Evolutionary conservation across 2,329 filamentous ascomycete genomes (phyloP).

Genomic region (Zelopaecilomyces penicillatus): DNA sequence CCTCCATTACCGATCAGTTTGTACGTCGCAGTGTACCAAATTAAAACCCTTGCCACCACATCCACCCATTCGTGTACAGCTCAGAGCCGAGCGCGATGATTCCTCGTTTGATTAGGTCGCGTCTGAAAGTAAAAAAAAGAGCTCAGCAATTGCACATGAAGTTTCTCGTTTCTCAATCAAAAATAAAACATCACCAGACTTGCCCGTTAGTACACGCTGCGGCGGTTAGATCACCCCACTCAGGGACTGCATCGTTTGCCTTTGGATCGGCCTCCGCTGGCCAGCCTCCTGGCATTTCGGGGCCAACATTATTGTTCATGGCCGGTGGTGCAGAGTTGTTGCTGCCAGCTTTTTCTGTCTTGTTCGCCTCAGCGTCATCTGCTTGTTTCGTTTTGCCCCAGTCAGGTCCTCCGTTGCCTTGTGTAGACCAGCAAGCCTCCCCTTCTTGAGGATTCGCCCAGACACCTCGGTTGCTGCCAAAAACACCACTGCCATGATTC

Average conservation of each 20-base stretch:
- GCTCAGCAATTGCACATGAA: no score
- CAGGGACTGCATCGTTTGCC: constrained; percentile 7
- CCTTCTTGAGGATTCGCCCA: not conserved
- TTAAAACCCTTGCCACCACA: no score
- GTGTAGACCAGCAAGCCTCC: not conserved
- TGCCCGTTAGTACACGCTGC: constrained; percentile 23
- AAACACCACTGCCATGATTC: no score
- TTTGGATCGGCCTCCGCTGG: constrained; percentile 3
- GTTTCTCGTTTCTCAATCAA: no score
- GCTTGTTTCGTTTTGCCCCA: not conserved
- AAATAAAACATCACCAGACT: not conserved
- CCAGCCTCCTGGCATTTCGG: constrained; percentile 25
- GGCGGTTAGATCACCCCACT: constrained; percentile 23
- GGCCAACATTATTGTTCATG: constrained; percentile 4
- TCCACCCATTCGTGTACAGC: no score
- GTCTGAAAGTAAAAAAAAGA: no score
- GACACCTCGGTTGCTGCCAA: not conserved
- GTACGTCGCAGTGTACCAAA: no score
- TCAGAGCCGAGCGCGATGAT: no score
- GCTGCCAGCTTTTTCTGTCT: not conserved
- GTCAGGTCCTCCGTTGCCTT: not conserved
- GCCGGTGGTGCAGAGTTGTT: not conserved
- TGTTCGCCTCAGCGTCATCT: not conserved
- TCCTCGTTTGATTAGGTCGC: no score
- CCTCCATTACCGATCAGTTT: no score